Base-by-base conservation (phyloP, 2,329 filamentous ascomycete genomes). In the Pyricularia grisea region DNA sequence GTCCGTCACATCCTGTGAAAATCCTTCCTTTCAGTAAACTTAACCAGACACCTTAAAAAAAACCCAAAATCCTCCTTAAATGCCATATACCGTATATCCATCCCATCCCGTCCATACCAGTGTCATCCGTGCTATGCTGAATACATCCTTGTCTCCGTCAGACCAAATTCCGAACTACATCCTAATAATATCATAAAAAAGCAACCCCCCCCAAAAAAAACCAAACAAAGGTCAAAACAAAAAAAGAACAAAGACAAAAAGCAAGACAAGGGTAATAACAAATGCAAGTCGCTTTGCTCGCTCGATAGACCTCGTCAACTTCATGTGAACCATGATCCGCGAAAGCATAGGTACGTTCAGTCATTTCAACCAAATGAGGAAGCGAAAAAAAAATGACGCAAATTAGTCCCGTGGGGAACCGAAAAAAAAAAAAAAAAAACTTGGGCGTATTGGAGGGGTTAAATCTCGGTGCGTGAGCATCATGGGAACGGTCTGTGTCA, bases 401-500 rank as follows among this genome's bases (percentile, higher is more conserved):
- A 67, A 33, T 10, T 17, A 65, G 30, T 55, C 23, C 42, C 23
- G 20, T 17, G 66, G 23, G 25, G 27, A n/a, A 30, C 36, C 28
- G 42, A n/a, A n/a, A n/a, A n/a, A 36, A 36, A 36, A 36, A 36
- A 36, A 12, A 14, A 33, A 67, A 11, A n/a, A 67, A 61, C 9
- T 50, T 58, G n/a, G 23, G 36, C 25, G n/a, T 28, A 17, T 50
- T 30, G 60, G 17, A 9, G 42, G 60, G 25, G 33, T 4, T 31
- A 65, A 42, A 36, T 63, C 50, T 28, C 23, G 55, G 77, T 83
- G 82, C 81, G 82, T 83, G 82, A 83, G 82, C 82, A 82, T 80
- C 79, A 78, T 68, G 27, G 10, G 50, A 20, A 33, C 11, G 11
- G 71, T 77, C 33, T 65, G 63, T 33, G 28, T 65, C 63, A n/a